Evolutionary conservation across 2,329 filamentous ascomycete species (phyloP), one percentile per base, ranked within the genome.

Genomic region (Myriosclerotinia scirpicola): DNA sequence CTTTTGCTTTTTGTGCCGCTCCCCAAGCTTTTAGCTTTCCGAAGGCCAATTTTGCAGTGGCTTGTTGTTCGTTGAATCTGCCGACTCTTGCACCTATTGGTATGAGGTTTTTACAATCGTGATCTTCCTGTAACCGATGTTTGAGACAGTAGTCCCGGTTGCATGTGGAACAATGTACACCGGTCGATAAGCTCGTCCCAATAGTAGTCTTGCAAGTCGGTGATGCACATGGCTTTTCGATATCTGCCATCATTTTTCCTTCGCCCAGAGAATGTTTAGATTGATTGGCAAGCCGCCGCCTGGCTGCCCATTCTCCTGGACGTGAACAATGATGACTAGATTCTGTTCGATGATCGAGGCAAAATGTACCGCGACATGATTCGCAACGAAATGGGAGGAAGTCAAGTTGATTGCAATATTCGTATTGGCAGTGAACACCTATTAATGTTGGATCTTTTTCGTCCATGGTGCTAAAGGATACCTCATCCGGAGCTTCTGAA

Each of bases 301-400:
- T 82, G 74, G 82, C 81, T 20, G 87, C 86, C 87, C 87, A 89
- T 65, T 85, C 86, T 69, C 87, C 87, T 2, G 79, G 81, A 61
- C 85, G 81, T 62, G 80, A 73, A 78, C 87, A 90, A 75, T 87
- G 85, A 80, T 99, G 96, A 0, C 91, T 81, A 26, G 87, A 85
- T 81, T 98, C 94, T 74, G 87, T 90, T 65, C 94, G 91, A 82
- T 99, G 95, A 76, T 98, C 94, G 71, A 96, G 90, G 78, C 96
- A 99, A 81, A 88, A 99, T 20, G 90, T 94, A 67, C 86, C 85
- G 70, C 78, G 85, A 80, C 95, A 99, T 72, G 91, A 95, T 77
- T 96, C 91, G 81, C 95, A 99, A 76, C 88, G 85, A 79, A 98
- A 98, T 5, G 95, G 95, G 5, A 99, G 87, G 78, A 99, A 98